Base-by-base conservation (phyloP, 108 stramenopile species). In the Nitzschia palea region DNA sequence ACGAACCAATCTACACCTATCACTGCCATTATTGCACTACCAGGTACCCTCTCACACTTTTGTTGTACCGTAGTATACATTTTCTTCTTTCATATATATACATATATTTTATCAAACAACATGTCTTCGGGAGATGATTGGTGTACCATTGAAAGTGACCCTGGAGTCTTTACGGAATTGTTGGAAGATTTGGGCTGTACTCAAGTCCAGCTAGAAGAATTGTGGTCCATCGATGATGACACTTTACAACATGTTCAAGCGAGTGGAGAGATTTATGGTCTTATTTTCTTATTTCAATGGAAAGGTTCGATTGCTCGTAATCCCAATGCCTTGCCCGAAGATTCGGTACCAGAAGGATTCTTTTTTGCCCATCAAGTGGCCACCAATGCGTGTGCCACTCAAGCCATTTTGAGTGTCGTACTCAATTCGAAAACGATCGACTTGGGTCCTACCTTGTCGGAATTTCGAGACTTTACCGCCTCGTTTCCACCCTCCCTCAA, bases 261-360 rank as follows among this genome's bases (percentile, higher is more conserved):
- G 15, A 67, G 71, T 14, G 74, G 78, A 8, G 56, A 76, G 18
- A 80, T 95, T 4, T 91, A 91, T 68, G 97, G 95, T 44, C 73
- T 97, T 8, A 87, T 97, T 33, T 96, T 97, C 70, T 73, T 97
- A 27, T 96, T 97, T 86, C 95, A 95, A 74, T 97, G 93, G 93
- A 74, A 75, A 62, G 32, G 62, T 58, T 79, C 47, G 17, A 65
- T 53, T 52, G 64, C 37, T 12, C 18, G 12, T 30, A 50, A 12
- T 36, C 29, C n/a, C 26, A 34, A 50, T 23, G 30, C 14, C 44
- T 43, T 74, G 57, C 65, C 78, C 4, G 80, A 73, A 55, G 76
- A 78, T 12, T 84, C 88, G 42, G 68, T 71, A 45, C 91, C 91
- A 5, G 60, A 69, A 14, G 70, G 56, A 22, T 63, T 97, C 8